phyloP scores from a whole-genome alignment of 129 eudicot genomes.

The Flaveria robusta region DNA sequence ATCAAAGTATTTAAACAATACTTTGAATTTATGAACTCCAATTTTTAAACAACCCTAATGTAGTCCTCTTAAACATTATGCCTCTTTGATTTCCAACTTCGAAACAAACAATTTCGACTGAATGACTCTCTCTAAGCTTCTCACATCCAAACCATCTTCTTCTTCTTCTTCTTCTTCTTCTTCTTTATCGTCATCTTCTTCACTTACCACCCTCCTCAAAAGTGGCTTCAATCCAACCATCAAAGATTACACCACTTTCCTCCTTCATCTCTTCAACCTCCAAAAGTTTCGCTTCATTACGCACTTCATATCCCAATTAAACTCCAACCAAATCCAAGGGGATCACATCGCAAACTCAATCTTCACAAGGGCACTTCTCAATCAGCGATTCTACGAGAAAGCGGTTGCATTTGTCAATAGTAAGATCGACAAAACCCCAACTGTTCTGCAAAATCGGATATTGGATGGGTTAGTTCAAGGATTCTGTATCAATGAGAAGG shows the following conservation, averaged over 20 bases:
- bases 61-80: too few relatives aligned
- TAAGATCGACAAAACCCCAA: constrained; percentile 28
- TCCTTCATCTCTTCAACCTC: constrained; percentile 42
- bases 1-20: too few relatives aligned
- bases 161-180: constrained; percentile 17
- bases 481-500: constrained; percentile 39
- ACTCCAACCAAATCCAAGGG: constrained; percentile 45
- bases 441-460: constrained; percentile 35
- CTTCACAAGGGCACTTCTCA: constrained; percentile 32
- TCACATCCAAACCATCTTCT: constrained; percentile 27
- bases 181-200: not conserved
- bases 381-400: constrained; percentile 44
- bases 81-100: too few relatives aligned
- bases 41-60: too few relatives aligned
- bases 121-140: constrained; percentile 28
- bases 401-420: constrained; percentile 31
- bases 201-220: constrained; percentile 48
- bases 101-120: too few relatives aligned
- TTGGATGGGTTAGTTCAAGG: constrained; percentile 51
- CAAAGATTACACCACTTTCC: constrained; percentile 41
- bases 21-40: too few relatives aligned
- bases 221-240: constrained; percentile 47
- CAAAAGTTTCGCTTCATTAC: constrained; percentile 42
- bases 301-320: constrained; percentile 58
- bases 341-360: constrained; percentile 42